A percentile compares a stretch with the other conserved stretches of the same genome.
phyloP scores from a whole-genome alignment of 768 basidiomycete genomes.

The Hebeloma cylindrosporum region DNA sequence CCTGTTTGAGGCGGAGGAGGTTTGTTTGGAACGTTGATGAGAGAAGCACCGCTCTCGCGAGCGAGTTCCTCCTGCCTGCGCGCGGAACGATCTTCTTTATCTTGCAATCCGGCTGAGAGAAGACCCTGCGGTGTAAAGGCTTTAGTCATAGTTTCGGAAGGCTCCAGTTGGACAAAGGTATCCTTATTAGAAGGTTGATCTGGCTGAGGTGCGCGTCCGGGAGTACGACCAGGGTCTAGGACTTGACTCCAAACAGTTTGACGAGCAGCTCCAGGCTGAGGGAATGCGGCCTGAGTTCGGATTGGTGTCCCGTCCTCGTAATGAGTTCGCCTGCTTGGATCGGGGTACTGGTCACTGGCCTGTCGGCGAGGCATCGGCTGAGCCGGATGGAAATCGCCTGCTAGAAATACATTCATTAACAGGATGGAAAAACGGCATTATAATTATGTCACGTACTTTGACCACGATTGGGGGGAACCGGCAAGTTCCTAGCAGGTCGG shows the following conservation, averaged over 20 bases:
- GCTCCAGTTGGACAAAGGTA: constrained; percentile 72
- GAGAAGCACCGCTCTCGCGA: constrained; percentile 84
- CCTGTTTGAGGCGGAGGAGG: constrained; percentile 95
- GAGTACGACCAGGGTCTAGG: constrained; percentile 64
- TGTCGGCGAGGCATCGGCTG: constrained; percentile 44
- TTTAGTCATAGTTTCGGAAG: constrained; percentile 79
- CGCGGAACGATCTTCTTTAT: constrained; percentile 94
- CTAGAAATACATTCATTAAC: constrained; percentile 25
- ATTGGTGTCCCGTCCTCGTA: constrained; percentile 55
- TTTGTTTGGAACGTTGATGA: constrained; percentile 95
- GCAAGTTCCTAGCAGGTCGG: constrained; percentile 62
- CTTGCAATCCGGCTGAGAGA: constrained; percentile 91
- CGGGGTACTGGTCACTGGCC: constrained; percentile 53
- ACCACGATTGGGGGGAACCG: constrained; percentile 56
- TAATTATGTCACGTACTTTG: constrained; percentile 23
- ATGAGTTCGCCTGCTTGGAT: constrained; percentile 51
- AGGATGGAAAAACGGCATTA: constrained; percentile 13
- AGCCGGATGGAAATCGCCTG: constrained; percentile 45
- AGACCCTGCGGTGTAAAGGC: constrained; percentile 95
- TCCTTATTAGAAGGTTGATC: constrained; percentile 47
- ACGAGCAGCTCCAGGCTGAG: constrained; percentile 53
- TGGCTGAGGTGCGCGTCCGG: constrained; percentile 37
- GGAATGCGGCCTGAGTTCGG: constrained; percentile 56
- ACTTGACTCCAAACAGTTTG: constrained; percentile 89
- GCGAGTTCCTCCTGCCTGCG: constrained; percentile 94